Evolutionary conservation across 805 yeast genomes (phyloP), one percentile per base, ranked within the genome.

Genomic region (Jamesozyma gamospora): DNA sequence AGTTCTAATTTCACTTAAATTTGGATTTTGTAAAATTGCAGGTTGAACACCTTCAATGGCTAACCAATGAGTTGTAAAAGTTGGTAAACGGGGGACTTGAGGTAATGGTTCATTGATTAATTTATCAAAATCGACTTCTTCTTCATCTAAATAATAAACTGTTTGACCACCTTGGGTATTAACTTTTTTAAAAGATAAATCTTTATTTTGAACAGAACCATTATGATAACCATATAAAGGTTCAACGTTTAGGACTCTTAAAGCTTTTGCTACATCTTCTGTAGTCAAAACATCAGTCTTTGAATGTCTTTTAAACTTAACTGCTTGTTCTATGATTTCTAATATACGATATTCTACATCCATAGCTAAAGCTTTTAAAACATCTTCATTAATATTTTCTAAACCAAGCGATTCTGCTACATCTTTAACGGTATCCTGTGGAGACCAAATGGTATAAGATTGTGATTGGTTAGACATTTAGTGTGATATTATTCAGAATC

Each of bases 21-120:
- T 58, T 18, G 99, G 99, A 64, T 92, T 92, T 63, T 94, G 98
- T 2, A 96, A 94, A 40, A 92, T 90, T 26, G 92, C 80, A 1
- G 99, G 98, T 57, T 92, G 99, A 8, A 92, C 95, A 42, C 99
- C 99, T 62, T 92, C 99, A 39, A 92, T 84, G 0, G 98, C 97
- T 26, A 94, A 69, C 97, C 98, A 90, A 58, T 83, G 94, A 5
- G 96, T 94, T 0, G 97, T 87, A 60, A 84, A 88, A 0, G 95
- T 80, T 2, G 94, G 80, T 44, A 81, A 79, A 42, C 97, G 72
- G 4, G 99, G 98, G 3, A 94, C 95, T 52, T 82, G 85, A 5
- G 99, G 99, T 43, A 92, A 67, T 26, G 96, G 96, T 57, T 82
- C 90, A 57, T 92, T 90, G 49, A 92, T 83, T 41, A 94, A 68